Conservation (phyloP, 345 rosid genomes). For the Eutrema yunnanense region DNA sequence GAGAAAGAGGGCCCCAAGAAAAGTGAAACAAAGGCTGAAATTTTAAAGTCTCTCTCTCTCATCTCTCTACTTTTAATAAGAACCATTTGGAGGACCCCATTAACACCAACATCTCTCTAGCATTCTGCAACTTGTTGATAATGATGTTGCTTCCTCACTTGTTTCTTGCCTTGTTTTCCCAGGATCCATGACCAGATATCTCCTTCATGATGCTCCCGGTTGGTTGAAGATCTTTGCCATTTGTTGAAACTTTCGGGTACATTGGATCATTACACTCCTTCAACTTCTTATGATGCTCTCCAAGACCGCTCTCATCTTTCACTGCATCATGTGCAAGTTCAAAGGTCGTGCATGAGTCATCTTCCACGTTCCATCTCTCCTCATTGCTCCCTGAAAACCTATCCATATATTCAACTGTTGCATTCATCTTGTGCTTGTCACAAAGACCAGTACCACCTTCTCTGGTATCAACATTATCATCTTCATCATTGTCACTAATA, state of each 20-base stretch:
- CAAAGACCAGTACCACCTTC: conserved; percentile 24
- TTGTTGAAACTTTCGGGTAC: conserved; percentile 32
- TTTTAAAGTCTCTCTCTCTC: background rate
- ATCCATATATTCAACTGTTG: conserved; percentile 12
- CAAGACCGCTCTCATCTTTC: conserved; percentile 12
- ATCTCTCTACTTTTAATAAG: conserved; percentile 1
- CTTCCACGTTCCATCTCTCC: conserved; percentile 28
- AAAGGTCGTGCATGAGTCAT: conserved; percentile 45
- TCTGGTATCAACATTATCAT: conserved; percentile 24
- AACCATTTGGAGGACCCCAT: conserved; percentile 23
- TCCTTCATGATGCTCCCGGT: conserved; percentile 55
- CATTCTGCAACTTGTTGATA: conserved; percentile 12
- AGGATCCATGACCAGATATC: conserved; percentile 42
- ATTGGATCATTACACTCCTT: conserved; percentile 32
- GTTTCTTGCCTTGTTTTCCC: conserved; percentile 33
- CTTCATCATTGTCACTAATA: conserved; percentile 15
- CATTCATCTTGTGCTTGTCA: conserved; percentile 9
- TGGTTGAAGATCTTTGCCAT: conserved; percentile 47
- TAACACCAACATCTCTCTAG: background rate
- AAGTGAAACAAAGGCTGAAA: conserved; percentile 5
- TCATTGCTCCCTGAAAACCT: conserved; percentile 14
- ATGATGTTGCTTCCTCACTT: conserved; percentile 16
- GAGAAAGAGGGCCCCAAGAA: conserved; percentile 20
- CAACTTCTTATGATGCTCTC: conserved; percentile 16
- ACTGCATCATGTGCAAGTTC: conserved; percentile 34